phyloP scores from a whole-genome alignment of 768 basidiomycete genomes.

The Rhodotorula toruloides region DNA sequence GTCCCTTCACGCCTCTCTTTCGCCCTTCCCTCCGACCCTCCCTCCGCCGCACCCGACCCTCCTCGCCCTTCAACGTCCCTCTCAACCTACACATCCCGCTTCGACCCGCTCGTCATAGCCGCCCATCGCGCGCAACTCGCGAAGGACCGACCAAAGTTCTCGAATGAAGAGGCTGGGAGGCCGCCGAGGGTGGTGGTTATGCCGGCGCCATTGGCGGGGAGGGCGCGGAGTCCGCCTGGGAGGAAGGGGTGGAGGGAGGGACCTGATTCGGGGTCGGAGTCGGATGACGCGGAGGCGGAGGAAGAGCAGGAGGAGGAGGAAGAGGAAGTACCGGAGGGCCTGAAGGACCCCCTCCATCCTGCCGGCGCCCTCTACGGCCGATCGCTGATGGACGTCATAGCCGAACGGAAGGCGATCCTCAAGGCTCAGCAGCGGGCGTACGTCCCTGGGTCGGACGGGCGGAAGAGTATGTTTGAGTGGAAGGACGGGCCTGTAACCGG shows the following conservation, averaged over 20 bases:
- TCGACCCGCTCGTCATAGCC: conserved; percentile 31
- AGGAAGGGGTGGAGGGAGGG: conserved; percentile 20
- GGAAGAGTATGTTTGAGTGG: conserved; percentile 33
- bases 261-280: neutral
- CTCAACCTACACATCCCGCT: conserved; percentile 27
- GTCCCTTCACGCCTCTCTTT: conserved; percentile 3
- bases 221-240: neutral
- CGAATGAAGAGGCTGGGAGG: conserved; percentile 21
- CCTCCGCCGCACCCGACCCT: neutral
- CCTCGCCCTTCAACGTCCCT: neutral
- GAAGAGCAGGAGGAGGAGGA: conserved; percentile 1
- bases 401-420: conserved; percentile 17
- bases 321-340: conserved; percentile 2
- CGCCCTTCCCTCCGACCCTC: neutral
- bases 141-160: conserved; percentile 24
- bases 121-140: conserved; percentile 15
- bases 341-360: conserved; percentile 8
- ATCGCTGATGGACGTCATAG: conserved; percentile 35
- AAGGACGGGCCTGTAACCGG: neutral
- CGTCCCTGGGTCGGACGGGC: conserved; percentile 23
- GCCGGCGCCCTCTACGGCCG: conserved; percentile 37
- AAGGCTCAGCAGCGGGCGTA: conserved; percentile 20
- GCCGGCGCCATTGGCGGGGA: conserved; percentile 32
- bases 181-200: conserved; percentile 30
- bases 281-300: neutral